Percentiles rank a stretch among this genome's conserved stretches.
These are phyloP conservation scores for Periconia sp. DNA, from an alignment of 2,329 filamentous ascomycete genomes.

Conservation along the genomic window DNA sequence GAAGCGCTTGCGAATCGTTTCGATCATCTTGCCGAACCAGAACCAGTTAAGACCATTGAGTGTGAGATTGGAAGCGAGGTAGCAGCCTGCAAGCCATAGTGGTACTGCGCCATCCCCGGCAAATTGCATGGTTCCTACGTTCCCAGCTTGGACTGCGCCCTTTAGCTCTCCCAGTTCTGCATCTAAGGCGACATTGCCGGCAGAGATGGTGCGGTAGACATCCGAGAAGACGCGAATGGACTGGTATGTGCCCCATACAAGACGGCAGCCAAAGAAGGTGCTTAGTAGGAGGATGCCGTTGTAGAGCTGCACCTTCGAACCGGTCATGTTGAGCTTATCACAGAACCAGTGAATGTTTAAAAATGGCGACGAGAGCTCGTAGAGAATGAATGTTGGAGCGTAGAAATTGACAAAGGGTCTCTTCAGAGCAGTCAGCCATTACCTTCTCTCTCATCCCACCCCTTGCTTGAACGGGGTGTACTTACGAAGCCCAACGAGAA, in stretches of 20 bases:
- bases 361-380: slow-evolving; percentile 85
- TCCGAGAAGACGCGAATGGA: slow-evolving; percentile 70
- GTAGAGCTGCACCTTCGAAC: slow-evolving; percentile 73
- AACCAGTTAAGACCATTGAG: slow-evolving; percentile 81
- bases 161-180: slow-evolving; percentile 34
- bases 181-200: slow-evolving; percentile 29
- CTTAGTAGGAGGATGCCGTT: slow-evolving; percentile 76
- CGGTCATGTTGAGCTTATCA: slow-evolving; percentile 83
- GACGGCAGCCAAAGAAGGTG: slow-evolving; percentile 77
- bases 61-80: slow-evolving; percentile 72
- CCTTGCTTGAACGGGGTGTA: slow-evolving; percentile 5
- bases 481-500: slow-evolving; percentile 82
- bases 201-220: slow-evolving; percentile 59
- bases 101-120: slow-evolving; percentile 59
- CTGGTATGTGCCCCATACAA: slow-evolving; percentile 79
- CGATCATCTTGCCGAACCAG: slow-evolving; percentile 89
- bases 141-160: slow-evolving; percentile 19
- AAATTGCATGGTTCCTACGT: slow-evolving; percentile 56
- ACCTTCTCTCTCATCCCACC: too few species aligned
- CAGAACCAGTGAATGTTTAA: slow-evolving; percentile 92
- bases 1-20: slow-evolving; percentile 78
- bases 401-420: slow-evolving; percentile 87
- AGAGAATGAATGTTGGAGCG: slow-evolving; percentile 79
- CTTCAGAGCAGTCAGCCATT: slow-evolving; percentile 52
- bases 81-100: slow-evolving; percentile 71